Evolutionary conservation across 371 early-diverging fungal genomes (phyloP).

Genomic region (Apophysomyces variabilis): DNA sequence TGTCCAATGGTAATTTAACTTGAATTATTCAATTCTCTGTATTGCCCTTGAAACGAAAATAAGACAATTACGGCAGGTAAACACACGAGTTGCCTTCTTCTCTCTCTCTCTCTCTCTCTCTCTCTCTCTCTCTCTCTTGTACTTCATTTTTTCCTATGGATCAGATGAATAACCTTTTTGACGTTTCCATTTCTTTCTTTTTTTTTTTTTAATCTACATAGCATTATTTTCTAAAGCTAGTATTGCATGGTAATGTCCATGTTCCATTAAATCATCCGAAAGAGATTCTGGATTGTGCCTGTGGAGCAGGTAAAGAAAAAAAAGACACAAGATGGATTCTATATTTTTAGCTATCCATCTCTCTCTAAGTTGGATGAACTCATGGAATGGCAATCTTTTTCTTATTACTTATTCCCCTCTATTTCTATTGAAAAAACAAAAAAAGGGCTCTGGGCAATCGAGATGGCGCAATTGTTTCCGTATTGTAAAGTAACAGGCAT

Average conservation of each 20-base stretch:
- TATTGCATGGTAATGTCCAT: constrained; percentile 30
- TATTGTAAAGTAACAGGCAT: constrained; percentile 36
- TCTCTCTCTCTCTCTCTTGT: not conserved
- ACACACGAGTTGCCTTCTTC: not conserved
- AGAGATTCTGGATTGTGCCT: constrained; percentile 33
- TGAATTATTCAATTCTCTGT: not conserved
- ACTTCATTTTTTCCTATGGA: too few species aligned
- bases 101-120: not conserved
- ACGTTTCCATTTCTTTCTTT: not conserved
- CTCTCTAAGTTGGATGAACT: too few species aligned
- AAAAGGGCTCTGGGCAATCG: constrained; percentile 33
- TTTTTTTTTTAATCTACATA: not conserved
- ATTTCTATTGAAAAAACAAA: not conserved
- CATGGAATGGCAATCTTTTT: not conserved
- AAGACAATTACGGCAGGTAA: constrained; percentile 25
- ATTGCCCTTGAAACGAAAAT: too few species aligned
- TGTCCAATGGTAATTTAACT: too few species aligned
- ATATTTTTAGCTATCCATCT: too few species aligned
- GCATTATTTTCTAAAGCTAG: constrained; percentile 9
- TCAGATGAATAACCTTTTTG: too few species aligned
- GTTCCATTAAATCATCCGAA: constrained; percentile 22
- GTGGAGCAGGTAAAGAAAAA: constrained; percentile 30
- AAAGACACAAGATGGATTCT: not conserved
- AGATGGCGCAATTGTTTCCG: constrained; percentile 32
- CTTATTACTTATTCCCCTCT: not conserved